Evolutionary conservation across 768 basidiomycete species (phyloP).

Genomic region (Amanita pallidorosea): DNA sequence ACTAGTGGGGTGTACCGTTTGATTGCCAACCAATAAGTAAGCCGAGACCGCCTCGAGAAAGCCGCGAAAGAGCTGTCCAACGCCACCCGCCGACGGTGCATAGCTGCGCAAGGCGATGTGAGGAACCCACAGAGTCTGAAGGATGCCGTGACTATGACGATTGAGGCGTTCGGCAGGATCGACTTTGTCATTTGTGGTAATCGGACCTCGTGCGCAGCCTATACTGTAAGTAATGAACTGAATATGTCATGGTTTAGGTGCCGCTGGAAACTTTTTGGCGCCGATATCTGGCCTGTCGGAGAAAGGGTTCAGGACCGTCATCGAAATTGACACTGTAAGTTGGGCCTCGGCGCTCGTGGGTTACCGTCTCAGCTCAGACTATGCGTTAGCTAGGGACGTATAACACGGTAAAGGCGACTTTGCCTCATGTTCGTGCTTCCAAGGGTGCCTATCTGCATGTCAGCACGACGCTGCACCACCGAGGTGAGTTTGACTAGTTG

Average conservation of each 20-base stretch:
- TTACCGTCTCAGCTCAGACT: no score
- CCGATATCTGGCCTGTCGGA: conserved; percentile 77
- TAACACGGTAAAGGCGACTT: conserved; percentile 90
- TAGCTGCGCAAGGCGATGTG: conserved; percentile 76
- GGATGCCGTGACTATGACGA: conserved; percentile 64
- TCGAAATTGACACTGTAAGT: conserved; percentile 86
- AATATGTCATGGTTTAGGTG: conserved; percentile 37
- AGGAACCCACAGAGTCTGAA: conserved; percentile 61
- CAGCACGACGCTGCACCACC: conserved; percentile 82
- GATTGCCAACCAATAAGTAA: conserved; percentile 31
- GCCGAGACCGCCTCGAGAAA: conserved; percentile 59
- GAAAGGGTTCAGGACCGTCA: conserved; percentile 86
- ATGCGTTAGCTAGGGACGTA: conserved; percentile 73
- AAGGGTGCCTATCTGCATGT: conserved; percentile 84
- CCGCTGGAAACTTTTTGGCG: conserved; percentile 93
- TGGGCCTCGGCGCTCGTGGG: no score
- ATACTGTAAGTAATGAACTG: no score
- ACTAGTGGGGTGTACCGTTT: not conserved
- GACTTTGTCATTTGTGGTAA: conserved; percentile 93
- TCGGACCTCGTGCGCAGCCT: conserved; percentile 11
- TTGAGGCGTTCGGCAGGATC: conserved; percentile 73
- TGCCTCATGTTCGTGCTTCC: conserved; percentile 57
- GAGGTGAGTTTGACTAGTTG: conserved; percentile 28
- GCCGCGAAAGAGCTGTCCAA: conserved; percentile 62
- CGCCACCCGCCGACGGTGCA: conserved; percentile 59